Evolutionary conservation across 179 eudicot species (phyloP).

Genomic region (Beta macrorhiza): DNA sequence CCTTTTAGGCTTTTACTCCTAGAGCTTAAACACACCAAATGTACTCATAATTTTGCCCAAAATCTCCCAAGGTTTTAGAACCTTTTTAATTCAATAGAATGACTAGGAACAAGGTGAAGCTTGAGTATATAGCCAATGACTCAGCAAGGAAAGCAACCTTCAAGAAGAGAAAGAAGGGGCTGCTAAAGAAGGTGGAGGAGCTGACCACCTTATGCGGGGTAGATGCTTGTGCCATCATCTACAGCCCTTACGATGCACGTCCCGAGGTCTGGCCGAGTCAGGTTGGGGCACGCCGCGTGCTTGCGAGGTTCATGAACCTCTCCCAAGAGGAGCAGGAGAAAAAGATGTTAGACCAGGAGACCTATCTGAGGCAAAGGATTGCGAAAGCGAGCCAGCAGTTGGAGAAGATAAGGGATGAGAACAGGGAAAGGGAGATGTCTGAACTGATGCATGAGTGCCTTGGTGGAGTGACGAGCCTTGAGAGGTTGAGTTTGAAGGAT

Average conservation of each 20-base stretch:
- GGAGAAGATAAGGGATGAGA: conserved; percentile 13
- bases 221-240: conserved; percentile 44
- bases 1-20: background rate
- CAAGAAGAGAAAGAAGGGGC: conserved; percentile 57
- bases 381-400: conserved; percentile 19
- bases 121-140: conserved; percentile 44
- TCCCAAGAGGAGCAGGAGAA: conserved; percentile 26
- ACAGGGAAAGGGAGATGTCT: conserved; percentile 25
- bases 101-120: conserved; percentile 55
- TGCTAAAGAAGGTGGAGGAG: conserved; percentile 50
- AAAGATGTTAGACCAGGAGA: conserved; percentile 34
- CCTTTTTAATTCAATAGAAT: conserved; percentile 8
- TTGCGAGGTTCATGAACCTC: conserved; percentile 16
- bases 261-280: conserved; percentile 46
- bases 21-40: background rate
- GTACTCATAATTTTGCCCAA: background rate
- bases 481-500: background rate
- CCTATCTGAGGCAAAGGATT: conserved; percentile 24
- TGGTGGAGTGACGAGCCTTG: background rate
- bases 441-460: conserved; percentile 7
- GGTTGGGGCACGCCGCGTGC: conserved; percentile 23
- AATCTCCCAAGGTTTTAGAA: background rate
- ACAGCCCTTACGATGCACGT: conserved; percentile 40
- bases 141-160: conserved; percentile 48
- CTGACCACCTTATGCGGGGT: conserved; percentile 52